phyloP scores from a whole-genome alignment of 139 green algal genomes.

The Chlorella sorokiniana region DNA sequence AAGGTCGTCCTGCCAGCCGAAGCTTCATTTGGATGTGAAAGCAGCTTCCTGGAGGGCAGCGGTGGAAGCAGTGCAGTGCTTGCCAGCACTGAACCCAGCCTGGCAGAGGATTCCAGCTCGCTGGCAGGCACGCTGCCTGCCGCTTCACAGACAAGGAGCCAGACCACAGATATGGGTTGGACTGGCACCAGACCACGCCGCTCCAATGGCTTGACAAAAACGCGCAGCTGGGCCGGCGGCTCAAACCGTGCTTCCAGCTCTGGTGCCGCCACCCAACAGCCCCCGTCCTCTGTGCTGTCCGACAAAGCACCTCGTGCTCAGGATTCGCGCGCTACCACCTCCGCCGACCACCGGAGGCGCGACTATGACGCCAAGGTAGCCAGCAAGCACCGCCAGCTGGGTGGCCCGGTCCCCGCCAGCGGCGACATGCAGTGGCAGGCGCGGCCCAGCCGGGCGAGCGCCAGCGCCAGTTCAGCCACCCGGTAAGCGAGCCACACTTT shows the following conservation, averaged over 20 bases:
- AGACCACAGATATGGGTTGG: too few species aligned
- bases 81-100: neutral
- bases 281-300: conserved; percentile 35
- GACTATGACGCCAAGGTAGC: conserved; percentile 64
- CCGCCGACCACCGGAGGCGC: conserved; percentile 40
- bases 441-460: conserved; percentile 58
- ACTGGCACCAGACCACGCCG: too few species aligned
- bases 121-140: neutral
- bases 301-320: conserved; percentile 38
- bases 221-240: too few species aligned
- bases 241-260: neutral
- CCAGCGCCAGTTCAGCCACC: conserved; percentile 55
- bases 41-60: neutral
- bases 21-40: conserved; percentile 5
- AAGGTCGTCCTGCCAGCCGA: conserved; percentile 17
- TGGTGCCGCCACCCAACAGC: too few species aligned
- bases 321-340: conserved; percentile 40
- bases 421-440: conserved; percentile 41
- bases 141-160: neutral
- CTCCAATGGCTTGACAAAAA: neutral
- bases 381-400: conserved; percentile 74
- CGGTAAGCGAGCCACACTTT: neutral
- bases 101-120: neutral
- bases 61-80: neutral
- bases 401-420: conserved; percentile 58